Percentiles rank a stretch among this genome's conserved stretches.
phyloP scores from a whole-genome alignment of 805 yeast species.

The Sugiyamaella mastotermitis region DNA sequence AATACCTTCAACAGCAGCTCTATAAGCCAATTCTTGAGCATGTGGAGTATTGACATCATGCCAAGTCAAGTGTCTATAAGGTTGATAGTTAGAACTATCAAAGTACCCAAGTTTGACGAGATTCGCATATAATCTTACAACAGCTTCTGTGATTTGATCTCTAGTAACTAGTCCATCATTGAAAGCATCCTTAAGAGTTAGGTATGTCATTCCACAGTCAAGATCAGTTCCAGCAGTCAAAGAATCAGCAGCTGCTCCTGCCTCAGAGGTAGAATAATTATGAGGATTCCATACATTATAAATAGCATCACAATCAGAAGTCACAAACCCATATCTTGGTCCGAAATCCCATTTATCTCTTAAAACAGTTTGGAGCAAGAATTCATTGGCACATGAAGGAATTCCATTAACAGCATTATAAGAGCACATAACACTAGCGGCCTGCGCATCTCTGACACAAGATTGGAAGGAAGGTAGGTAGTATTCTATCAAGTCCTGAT shows the following conservation, averaged over 20 bases:
- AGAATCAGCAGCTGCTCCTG: constrained; percentile 12
- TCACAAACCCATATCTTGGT: constrained; percentile 6
- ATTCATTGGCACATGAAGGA: constrained; percentile 13
- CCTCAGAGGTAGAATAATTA: constrained; percentile 4
- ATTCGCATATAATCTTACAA: constrained; percentile 10
- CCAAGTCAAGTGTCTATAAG: constrained; percentile 8
- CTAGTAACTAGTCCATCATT: constrained; percentile 6
- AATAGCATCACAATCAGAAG: constrained; percentile 13
- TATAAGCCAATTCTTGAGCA: constrained; percentile 8
- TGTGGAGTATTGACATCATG: constrained; percentile 7
- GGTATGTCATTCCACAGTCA: constrained; percentile 9
- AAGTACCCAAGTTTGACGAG: constrained; percentile 13
- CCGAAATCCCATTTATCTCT: constrained; percentile 10
- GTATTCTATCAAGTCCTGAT: constrained; percentile 12
- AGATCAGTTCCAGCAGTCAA: constrained; percentile 13
- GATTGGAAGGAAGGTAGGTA: constrained; percentile 11
- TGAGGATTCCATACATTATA: constrained; percentile 10
- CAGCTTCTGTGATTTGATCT: constrained; percentile 5
- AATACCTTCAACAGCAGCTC: constrained; percentile 12
- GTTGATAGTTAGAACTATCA: constrained; percentile 6
- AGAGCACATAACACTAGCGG: constrained; percentile 12
- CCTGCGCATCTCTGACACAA: constrained; percentile 11
- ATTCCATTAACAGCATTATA: constrained; percentile 15
- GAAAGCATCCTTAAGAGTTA: constrained; percentile 5
- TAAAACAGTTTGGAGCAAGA: constrained; percentile 9